Evolutionary conservation across 2,329 filamentous ascomycete species (phyloP), one percentile per base, ranked within the genome.

Genomic region (Diaporthe aspalathi): DNA sequence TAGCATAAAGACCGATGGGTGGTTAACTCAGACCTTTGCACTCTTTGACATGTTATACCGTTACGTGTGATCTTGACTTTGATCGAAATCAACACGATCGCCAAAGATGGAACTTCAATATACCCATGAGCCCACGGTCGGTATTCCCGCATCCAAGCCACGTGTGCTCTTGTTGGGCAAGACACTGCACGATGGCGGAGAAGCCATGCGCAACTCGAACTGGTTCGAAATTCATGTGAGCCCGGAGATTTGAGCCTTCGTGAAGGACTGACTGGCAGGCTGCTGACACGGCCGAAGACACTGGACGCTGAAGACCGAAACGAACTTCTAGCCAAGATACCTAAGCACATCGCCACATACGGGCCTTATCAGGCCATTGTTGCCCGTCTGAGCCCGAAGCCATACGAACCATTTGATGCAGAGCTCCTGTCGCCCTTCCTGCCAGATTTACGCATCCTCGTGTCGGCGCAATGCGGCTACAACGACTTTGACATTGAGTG

Each of bases 401-500:
- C 66, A 49, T 68, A 57, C 22, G 52, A 68, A 14, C 66, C 66
- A 20, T 68, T 68, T 27, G 52, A 68, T 29, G 43, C 53, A n/a
- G 52, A 68, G n/a, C 66, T 68, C 12, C 9, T 68, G 7, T 54
- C 66, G 7, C 66, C 66, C 7, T 68, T 68, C 12, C 24, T 68
- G 17, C 66, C 66, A 7, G 27, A 47, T 6, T 16, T 68, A 12
- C 52, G 52, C 12, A 68, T 68, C 27, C 14, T 68, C 20, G 66
- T 68, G 29, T 57, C 66, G 11, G 66, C 52, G 52, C 66, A 68
- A 27, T 47, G 43, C 53, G 66, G 66, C 50, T 68, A 68, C 52
- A 68, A 68, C 20, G 66, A 68, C 66, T 68, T 68, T n/a, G 66
- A 68, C 40, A n/a, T 68, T 4, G n/a, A 60, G 7, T 68, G 66